phyloP scores from a whole-genome alignment of 2,329 filamentous ascomycete species.

The Fusarium decemcellulare region DNA sequence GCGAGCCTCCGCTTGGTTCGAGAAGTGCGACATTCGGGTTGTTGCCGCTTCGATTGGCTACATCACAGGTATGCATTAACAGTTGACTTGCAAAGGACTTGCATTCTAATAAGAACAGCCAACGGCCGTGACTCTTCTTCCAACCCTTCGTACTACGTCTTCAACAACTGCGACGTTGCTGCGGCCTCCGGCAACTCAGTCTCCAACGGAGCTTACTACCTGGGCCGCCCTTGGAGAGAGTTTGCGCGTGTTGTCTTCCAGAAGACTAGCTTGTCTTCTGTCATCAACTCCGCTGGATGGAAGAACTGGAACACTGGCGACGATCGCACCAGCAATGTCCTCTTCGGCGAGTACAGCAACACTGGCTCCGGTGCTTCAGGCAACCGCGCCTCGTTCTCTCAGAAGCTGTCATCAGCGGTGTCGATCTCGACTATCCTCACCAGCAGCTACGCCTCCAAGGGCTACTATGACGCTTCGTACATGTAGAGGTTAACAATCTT shows the following conservation, averaged over 20 bases:
- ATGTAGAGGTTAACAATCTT: conserved; percentile 17
- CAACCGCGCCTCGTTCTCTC: conserved; percentile 50
- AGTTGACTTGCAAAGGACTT: no score
- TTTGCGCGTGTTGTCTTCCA: conserved; percentile 65
- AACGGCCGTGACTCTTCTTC: conserved; percentile 55
- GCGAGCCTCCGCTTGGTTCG: conserved; percentile 59
- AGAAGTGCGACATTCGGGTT: conserved; percentile 57
- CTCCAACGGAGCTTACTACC: conserved; percentile 57
- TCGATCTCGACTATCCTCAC: conserved; percentile 49
- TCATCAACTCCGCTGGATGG: conserved; percentile 74
- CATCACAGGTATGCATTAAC: conserved; percentile 55
- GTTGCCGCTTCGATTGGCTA: conserved; percentile 54
- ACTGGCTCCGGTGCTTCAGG: conserved; percentile 69
- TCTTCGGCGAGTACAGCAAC: conserved; percentile 73
- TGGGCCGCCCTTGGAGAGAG: conserved; percentile 64
- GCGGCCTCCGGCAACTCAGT: conserved; percentile 56
- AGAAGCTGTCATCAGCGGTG: conserved; percentile 53
- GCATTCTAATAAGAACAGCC: conserved; percentile 47
- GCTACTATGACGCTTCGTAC: conserved; percentile 39
- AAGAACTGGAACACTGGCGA: conserved; percentile 64
- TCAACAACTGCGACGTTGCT: conserved; percentile 60
- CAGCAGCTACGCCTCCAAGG: conserved; percentile 33
- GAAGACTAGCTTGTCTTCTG: conserved; percentile 62
- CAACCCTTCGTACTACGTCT: conserved; percentile 60
- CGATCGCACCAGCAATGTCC: conserved; percentile 65